Evolutionary conservation across 2,329 filamentous ascomycete species (phyloP), one percentile per base, ranked within the genome.

Genomic region (Claviceps sp.): DNA sequence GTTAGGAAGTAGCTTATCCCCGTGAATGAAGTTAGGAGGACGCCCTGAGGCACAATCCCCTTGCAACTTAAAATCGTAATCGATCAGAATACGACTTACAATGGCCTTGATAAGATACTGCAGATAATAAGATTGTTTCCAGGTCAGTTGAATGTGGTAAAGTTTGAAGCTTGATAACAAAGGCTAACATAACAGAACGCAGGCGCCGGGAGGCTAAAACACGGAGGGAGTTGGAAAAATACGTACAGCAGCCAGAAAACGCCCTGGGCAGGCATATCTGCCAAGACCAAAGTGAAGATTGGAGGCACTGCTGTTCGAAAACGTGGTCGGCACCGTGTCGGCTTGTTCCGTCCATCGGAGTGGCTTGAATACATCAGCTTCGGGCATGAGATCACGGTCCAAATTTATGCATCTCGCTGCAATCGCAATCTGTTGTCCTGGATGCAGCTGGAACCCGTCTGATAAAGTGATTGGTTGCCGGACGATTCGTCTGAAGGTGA

Each of bases 211-310:
- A 11, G 10, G 30, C 30, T 34, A 4, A 4, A 11, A 34, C 30
- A 34, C 10, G 30, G 10, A 34, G 3, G 4, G 30, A 11, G 10
- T 4, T 11, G 19, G 34, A 14, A 38, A 24, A 22, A 4, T 5
- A 55, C 55, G 5, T 44, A 56, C 55, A 1, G 55, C 40, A 16
- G 56, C 56, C 26, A 58, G 48, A 46, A 58, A 58, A 26, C 56
- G 56, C 49, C 56, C 56, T 2, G 56, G 56, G 22, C 56, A 58
- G 38, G 56, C 56, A 40, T 58, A 56, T 47, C 54, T 50, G 2
- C 56, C 56, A 5, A 56, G 52, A 2, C 56, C 56, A 50, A 58
- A 58, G 40, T 56, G 48, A 14, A 58, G 39, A 30, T 56, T 56
- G 43, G 54, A 40, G 7, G 51, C 47, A 40, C 55, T 56, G 45